Conservation (phyloP, 73 alveolate species). For the Chromera velia region DNA sequence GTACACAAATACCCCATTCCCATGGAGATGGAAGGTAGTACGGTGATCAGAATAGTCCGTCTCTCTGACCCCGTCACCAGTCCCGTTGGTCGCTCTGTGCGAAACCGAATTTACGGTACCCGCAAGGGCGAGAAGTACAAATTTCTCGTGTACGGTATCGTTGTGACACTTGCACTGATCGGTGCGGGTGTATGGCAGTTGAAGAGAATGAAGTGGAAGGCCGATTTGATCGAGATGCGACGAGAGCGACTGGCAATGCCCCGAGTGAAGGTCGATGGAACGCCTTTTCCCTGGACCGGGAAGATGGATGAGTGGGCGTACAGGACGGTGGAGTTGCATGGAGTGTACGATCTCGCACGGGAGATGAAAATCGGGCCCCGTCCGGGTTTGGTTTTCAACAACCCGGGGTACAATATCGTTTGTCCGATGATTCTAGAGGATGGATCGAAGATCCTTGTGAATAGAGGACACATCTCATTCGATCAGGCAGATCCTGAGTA, state of each 20-base stretch:
- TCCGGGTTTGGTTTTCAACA: conserved; percentile 17
- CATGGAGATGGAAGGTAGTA: conserved; percentile 29
- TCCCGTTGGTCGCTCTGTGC: conserved; percentile 35
- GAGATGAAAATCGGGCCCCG: conserved; percentile 45
- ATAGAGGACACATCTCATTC: not conserved
- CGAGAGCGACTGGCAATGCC: conserved; percentile 42
- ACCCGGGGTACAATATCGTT: conserved; percentile 27
- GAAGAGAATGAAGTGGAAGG: not conserved
- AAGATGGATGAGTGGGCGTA: not conserved
- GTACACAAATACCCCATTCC: conserved; percentile 24
- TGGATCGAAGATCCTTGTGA: not conserved
- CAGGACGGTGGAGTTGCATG: conserved; percentile 5
- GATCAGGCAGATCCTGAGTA: not conserved
- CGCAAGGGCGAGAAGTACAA: conserved; percentile 40
- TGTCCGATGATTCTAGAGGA: conserved; percentile 35
- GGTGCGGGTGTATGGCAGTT: not conserved
- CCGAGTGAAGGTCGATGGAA: conserved; percentile 10
- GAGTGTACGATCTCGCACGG: conserved; percentile 30
- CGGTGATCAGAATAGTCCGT: conserved; percentile 31
- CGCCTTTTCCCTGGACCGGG: not conserved
- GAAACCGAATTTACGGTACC: conserved; percentile 38
- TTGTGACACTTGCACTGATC: not conserved
- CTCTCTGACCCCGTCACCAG: conserved; percentile 25
- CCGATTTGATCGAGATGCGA: conserved; percentile 35
- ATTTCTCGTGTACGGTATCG: conserved; percentile 27